Percentiles rank a stretch among this genome's conserved stretches.
These are phyloP conservation scores for Pythium aristosporum DNA, from an alignment of 352 stramenopile species.

Conservation along the genomic window DNA sequence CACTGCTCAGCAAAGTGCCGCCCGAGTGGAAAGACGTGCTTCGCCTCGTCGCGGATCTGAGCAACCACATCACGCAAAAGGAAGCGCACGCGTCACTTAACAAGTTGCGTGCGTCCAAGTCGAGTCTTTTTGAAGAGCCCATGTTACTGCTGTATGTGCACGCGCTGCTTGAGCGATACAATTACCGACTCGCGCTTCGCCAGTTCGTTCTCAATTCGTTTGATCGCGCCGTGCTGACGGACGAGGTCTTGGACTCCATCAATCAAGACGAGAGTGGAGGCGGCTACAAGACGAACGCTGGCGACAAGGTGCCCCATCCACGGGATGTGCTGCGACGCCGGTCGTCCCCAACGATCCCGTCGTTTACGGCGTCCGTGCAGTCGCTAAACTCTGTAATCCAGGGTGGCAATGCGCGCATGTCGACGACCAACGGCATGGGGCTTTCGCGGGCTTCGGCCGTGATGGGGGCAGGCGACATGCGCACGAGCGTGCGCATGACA, in stretches of 20 bases:
- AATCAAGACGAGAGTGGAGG: constrained; percentile 31
- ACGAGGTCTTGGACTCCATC: constrained; percentile 76
- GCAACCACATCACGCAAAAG: constrained; percentile 90
- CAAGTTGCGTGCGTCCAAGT: constrained; percentile 71
- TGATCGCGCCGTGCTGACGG: constrained; percentile 63
- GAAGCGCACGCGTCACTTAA: constrained; percentile 84
- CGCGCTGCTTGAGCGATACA: constrained; percentile 82
- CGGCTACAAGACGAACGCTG: constrained; percentile 43
- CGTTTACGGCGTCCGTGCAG: constrained; percentile 82
- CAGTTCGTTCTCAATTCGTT: constrained; percentile 89
- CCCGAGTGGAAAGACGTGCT: constrained; percentile 79
- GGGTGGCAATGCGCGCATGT: constrained; percentile 43
- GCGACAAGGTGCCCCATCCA: constrained; percentile 45
- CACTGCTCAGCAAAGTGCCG: constrained; percentile 66
- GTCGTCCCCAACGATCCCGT: constrained; percentile 86
- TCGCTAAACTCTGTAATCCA: constrained; percentile 81
- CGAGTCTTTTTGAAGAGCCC: constrained; percentile 79
- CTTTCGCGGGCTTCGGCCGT: constrained; percentile 18
- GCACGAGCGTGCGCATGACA: constrained; percentile 61
- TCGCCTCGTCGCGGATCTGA: constrained; percentile 76
- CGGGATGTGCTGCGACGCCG: constrained; percentile 61
- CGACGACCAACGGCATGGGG: constrained; percentile 36
- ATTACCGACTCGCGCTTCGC: constrained; percentile 76
- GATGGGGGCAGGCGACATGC: constrained; percentile 32
- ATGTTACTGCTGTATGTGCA: constrained; percentile 83